Percentiles rank a stretch among this genome's conserved stretches.
These are phyloP conservation scores for Trifolium subterraneum DNA, from an alignment of 306 rosid genomes.

Conservation along the genomic window DNA sequence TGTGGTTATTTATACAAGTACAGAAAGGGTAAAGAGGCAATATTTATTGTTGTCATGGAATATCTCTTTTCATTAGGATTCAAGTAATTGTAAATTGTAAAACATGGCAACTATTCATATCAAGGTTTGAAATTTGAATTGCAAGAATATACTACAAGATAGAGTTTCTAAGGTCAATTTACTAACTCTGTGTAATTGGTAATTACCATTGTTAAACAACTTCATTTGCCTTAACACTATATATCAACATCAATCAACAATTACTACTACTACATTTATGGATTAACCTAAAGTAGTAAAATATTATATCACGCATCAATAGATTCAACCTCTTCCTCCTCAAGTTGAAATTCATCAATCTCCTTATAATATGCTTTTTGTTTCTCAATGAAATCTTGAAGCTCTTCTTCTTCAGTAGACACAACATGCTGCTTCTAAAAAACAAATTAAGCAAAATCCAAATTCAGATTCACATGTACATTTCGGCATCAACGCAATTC, in stretches of 20 bases:
- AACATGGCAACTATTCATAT: background rate
- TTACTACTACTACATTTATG: slow-evolving; percentile 8
- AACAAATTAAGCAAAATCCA: background rate
- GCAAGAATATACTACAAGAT: background rate
- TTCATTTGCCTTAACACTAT: slow-evolving; percentile 15
- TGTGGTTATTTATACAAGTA: no score
- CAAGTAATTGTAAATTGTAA: background rate
- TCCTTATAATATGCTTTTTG: slow-evolving; percentile 77
- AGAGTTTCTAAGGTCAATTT: no score
- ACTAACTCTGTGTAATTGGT: no score
- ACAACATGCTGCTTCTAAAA: slow-evolving; percentile 50
- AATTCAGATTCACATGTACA: background rate
- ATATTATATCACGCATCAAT: slow-evolving; percentile 34
- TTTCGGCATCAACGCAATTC: background rate
- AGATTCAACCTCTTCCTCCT: slow-evolving; percentile 72
- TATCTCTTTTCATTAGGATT: slow-evolving; percentile 6
- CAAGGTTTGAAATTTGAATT: background rate
- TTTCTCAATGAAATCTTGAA: slow-evolving; percentile 60
- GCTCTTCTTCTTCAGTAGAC: slow-evolving; percentile 39
- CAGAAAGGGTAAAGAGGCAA: no score
- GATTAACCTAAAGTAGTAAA: background rate
- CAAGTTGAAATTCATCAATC: slow-evolving; percentile 70
- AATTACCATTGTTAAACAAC: slow-evolving; percentile 3
- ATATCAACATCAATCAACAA: no score
- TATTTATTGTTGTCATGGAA: no score